Percentiles rank a stretch among this genome's conserved stretches.
These are phyloP conservation scores for Clohesyomyces aquaticus DNA, from an alignment of 495 filamentous ascomycete species.

Conservation along the genomic window DNA sequence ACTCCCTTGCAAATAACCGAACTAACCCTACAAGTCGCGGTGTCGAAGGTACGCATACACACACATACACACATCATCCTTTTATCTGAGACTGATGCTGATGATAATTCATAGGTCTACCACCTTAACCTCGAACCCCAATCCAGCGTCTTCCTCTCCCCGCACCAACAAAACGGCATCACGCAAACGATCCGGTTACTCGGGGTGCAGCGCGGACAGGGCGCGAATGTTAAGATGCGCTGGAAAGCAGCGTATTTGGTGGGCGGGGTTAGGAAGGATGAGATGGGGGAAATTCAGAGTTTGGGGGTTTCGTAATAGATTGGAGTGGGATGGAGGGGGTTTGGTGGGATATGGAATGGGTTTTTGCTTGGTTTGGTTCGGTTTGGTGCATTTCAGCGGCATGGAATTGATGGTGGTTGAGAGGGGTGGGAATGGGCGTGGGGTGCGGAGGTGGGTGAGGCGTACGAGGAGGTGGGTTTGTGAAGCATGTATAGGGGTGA, in stretches of 20 bases:
- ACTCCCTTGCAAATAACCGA: conserved; percentile 71
- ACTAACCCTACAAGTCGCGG: conserved; percentile 87
- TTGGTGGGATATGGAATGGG: not conserved
- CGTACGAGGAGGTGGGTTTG: no score
- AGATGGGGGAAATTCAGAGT: conserved; percentile 87
- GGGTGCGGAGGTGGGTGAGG: no score
- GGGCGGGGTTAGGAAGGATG: conserved; percentile 64
- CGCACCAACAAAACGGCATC: conserved; percentile 75
- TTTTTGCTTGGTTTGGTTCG: not conserved
- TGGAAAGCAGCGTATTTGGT: conserved; percentile 85
- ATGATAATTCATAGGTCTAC: conserved; percentile 62
- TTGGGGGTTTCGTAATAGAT: conserved; percentile 73
- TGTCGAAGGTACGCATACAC: conserved; percentile 84
- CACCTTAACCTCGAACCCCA: conserved; percentile 82
- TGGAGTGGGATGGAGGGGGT: not conserved
- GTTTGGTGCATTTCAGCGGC: no score
- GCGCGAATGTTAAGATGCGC: conserved; percentile 77
- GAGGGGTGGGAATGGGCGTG: no score
- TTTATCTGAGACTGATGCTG: conserved; percentile 1
- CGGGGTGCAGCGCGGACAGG: conserved; percentile 70
- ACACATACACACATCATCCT: not conserved
- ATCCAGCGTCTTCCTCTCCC: conserved; percentile 71
- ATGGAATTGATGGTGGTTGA: no score
- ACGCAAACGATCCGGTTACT: conserved; percentile 80
- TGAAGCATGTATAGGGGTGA: no score